phyloP scores from a whole-genome alignment of 1,139 yeast species.

The Yamadazyma songkhlaensis region DNA sequence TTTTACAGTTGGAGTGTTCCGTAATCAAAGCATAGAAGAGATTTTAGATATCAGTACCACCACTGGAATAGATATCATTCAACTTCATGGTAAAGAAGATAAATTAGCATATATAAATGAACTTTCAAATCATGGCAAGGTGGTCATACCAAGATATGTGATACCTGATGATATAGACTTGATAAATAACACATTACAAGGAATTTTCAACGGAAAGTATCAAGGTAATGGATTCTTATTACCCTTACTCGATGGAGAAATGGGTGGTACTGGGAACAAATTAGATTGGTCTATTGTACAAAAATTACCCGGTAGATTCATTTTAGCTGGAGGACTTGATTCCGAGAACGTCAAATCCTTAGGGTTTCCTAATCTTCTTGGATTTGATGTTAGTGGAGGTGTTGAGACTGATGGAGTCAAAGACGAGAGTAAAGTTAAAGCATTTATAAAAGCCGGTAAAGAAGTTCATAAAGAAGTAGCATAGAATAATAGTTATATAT shows the following conservation, averaged over 20 bases:
- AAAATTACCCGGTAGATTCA: slow-evolving; percentile 41
- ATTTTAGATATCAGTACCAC: slow-evolving; percentile 48
- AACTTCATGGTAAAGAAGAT: slow-evolving; percentile 85
- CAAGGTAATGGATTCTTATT: slow-evolving; percentile 32
- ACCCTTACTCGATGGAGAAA: slow-evolving; percentile 79
- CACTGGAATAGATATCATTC: slow-evolving; percentile 70
- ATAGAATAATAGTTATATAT: neutral
- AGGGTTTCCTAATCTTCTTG: slow-evolving; percentile 53
- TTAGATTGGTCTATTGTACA: slow-evolving; percentile 63
- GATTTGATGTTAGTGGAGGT: slow-evolving; percentile 95
- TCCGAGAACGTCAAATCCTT: slow-evolving; percentile 70
- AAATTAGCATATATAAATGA: slow-evolving; percentile 41
- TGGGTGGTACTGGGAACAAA: slow-evolving; percentile 85
- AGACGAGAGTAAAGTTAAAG: slow-evolving; percentile 57
- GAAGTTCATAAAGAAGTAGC: neutral
- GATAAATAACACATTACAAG: slow-evolving; percentile 17
- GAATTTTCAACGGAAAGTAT: slow-evolving; percentile 18
- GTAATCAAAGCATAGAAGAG: slow-evolving; percentile 72
- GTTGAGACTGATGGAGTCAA: slow-evolving; percentile 73
- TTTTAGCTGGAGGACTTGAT: slow-evolving; percentile 87
- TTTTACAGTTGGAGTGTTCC: slow-evolving; percentile 81
- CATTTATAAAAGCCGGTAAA: slow-evolving; percentile 53
- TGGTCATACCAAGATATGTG: slow-evolving; percentile 73
- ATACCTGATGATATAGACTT: slow-evolving; percentile 47
- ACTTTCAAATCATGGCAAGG: slow-evolving; percentile 25